Evolutionary conservation across 495 filamentous ascomycete genomes (phyloP).

Genomic region (Neurospora discreta): DNA sequence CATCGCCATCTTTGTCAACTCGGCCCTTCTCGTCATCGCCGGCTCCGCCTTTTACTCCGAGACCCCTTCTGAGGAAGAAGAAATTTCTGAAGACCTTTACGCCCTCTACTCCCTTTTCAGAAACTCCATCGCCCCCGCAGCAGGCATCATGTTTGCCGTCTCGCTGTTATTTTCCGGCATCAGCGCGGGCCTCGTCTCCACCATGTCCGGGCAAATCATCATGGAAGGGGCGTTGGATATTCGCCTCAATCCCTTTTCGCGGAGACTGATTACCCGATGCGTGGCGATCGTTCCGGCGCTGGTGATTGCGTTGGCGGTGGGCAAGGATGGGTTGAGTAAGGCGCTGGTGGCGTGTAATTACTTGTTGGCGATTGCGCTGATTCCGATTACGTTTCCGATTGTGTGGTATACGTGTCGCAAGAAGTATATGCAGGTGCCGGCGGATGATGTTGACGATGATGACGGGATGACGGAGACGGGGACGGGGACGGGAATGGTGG

Average conservation of each 20-base stretch:
- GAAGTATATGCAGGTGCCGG: constrained; percentile 34
- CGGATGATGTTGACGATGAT: not conserved
- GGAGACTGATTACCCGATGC: constrained; percentile 40
- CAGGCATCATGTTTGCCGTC: constrained; percentile 45
- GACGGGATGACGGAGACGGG: too few relatives aligned
- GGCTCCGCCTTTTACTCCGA: constrained; percentile 38
- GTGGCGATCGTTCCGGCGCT: constrained; percentile 69
- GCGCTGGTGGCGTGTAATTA: constrained; percentile 36
- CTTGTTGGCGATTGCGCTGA: constrained; percentile 32
- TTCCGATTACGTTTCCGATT: constrained; percentile 35
- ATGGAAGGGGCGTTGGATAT: constrained; percentile 45
- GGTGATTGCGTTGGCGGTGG: constrained; percentile 65
- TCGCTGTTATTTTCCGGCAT: constrained; percentile 43
- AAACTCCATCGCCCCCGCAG: constrained; percentile 48
- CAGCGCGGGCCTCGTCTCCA: constrained; percentile 47
- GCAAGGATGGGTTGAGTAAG: constrained; percentile 31
- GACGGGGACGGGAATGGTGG: not conserved
- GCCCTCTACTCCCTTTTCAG: constrained; percentile 56
- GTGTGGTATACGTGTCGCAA: constrained; percentile 33
- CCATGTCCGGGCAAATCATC: constrained; percentile 50
- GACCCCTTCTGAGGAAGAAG: not conserved
- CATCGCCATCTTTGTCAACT: constrained; percentile 72
- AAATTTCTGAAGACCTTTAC: constrained; percentile 47
- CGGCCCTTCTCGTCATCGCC: constrained; percentile 67
- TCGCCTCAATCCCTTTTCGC: constrained; percentile 37